phyloP scores from a whole-genome alignment of 2,329 filamentous ascomycete species.

The Keithomyces neogunnii region DNA sequence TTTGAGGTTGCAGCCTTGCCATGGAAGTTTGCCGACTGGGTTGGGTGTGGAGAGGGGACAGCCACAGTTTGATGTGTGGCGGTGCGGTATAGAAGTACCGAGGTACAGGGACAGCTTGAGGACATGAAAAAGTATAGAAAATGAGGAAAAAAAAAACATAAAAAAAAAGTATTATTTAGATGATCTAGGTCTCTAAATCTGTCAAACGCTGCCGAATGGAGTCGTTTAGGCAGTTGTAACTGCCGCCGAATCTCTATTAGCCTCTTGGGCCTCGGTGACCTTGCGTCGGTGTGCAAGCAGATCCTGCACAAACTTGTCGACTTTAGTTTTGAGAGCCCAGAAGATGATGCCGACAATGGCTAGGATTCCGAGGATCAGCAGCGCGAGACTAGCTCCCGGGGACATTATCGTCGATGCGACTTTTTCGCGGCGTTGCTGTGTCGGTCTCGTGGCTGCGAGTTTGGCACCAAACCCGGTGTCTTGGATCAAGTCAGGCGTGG shows the following conservation, averaged over 20 bases:
- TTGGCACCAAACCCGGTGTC: neutral
- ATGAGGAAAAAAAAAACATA: neutral
- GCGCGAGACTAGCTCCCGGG: constrained; percentile 17
- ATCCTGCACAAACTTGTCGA: constrained; percentile 21
- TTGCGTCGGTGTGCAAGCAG: constrained; percentile 13
- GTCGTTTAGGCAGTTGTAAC: neutral
- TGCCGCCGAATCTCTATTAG: neutral
- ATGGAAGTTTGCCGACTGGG: neutral
- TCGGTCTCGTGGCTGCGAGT: neutral
- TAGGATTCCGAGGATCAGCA: constrained; percentile 23
- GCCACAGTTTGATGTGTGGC: neutral
- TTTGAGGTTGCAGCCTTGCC: neutral
- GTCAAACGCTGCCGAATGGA: neutral
- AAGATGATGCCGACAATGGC: constrained; percentile 18
- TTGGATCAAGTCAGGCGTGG: too few relatives aligned
- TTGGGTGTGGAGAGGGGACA: neutral
- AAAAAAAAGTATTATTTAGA: neutral
- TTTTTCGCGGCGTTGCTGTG: too few relatives aligned
- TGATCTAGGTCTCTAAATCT: neutral
- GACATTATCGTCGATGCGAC: constrained; percentile 4
- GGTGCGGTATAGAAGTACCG: neutral
- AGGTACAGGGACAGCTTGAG: neutral
- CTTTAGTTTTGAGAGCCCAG: constrained; percentile 20
- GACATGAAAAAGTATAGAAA: too few relatives aligned
- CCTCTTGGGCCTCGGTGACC: neutral